Evolutionary conservation across 306 rosid genomes (phyloP), one percentile per base, ranked within the genome.

Genomic region (Carpinus viminea): DNA sequence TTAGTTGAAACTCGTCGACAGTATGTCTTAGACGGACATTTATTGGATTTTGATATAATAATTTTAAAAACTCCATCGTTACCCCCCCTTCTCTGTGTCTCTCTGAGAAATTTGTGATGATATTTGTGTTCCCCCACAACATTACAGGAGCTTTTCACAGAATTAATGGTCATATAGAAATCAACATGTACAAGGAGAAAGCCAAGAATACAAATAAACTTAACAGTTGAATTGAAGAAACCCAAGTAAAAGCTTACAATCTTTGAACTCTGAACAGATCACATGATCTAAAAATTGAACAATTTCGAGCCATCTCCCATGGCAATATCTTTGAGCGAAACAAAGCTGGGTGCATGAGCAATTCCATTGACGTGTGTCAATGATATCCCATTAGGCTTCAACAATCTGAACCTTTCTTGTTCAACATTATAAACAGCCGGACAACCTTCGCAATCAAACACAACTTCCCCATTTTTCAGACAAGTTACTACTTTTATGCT

Each of bases 321-420:
- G 41, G 16, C 31, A 68, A 62, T 68, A 11, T 68, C 72, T 68
- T 68, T 10, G 24, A 68, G 72, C 26, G 28, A 68, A 68, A 38
- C 72, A 41, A 68, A 68, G 72, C 72, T 68, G 8, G 72, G 9
- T 4, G 51, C 72, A 68, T 41, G 52, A 68, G 52, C 72, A 41
- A 26, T 41, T n/a, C 51, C 72, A 4, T 68, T 68, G 38, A 68
- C 72, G 15, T 68, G 72, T 18, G 72, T 68, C 51, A 41, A 18
- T 4, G 41, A 41, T 41, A 68, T n/a, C 12, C 72, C 47, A 9
- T 68, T 68, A 38, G 72, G 72, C 51, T 41, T 68, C 72, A 68
- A 41, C 16, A 68, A 41, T 24, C 51, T 41, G 72, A 68, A 68
- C 12, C 51, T 68, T 18, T n/a, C 51, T n/a, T 68, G 28, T 41